Base-by-base conservation (phyloP, 768 basidiomycete genomes). In the Steccherinum ochraceum region DNA sequence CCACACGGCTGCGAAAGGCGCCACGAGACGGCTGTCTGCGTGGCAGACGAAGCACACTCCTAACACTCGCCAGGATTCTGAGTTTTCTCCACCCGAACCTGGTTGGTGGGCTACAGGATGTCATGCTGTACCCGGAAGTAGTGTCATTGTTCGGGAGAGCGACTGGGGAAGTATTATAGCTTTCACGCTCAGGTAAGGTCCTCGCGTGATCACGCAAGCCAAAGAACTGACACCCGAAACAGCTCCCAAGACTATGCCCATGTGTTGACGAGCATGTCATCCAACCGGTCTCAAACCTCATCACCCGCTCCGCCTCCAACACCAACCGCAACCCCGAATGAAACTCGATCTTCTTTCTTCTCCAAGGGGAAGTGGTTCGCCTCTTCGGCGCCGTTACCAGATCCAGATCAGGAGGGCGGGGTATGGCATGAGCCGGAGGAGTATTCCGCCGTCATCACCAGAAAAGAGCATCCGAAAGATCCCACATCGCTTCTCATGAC, bases 151-250 rank as follows among this genome's bases (percentile, higher is more conserved):
- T 7, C 64, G 78, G 45, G 87, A 89, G 60, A 73, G 78, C 58
- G 85, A 87, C 63, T 84, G 81, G 84, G 84, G 85, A 5, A 87
- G 84, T 62, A 80, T 89, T 45, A 88, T 88, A 56, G 81, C 86
- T 4, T 87, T 84, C 64, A 86, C 84, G 5, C 66, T 88, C 46
- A 84, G 83, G 84, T 84, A 54, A 18, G 69, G 61, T 26, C 21
- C 26, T 7, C 20, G 45, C 12, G 12, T 7, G 18, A 20, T n/a
- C 30, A 16, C 24, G 11, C 24, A 45, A 24, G 24, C 11, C 27
- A 20, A 16, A 24, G 12, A 25, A 11, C 42, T 41, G 30, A 42
- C 46, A 13, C 19, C 50, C 40, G 16, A n/a, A 19, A 35, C 57
- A 88, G 84, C 55, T 79, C 84, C 0, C 41, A 66, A 1, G 84